A percentile compares a stretch with the other conserved stretches of the same genome.
phyloP scores from a whole-genome alignment of 164 flowering plant genomes.

The Sextonia rubra region DNA sequence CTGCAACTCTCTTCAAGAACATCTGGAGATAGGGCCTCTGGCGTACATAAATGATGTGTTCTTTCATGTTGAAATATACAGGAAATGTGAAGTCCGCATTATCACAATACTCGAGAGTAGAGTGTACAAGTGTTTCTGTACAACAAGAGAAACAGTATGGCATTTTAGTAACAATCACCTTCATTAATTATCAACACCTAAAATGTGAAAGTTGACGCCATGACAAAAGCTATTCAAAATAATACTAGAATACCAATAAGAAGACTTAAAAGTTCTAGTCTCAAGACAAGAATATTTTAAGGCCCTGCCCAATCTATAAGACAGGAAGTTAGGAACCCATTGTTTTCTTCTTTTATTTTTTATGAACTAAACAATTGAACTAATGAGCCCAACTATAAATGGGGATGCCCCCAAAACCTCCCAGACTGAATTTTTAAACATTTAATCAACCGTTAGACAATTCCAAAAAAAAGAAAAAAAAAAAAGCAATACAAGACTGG shows the following conservation, averaged over 20 bases:
- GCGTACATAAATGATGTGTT: conserved; percentile 80
- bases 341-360: too few species aligned
- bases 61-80: conserved; percentile 80
- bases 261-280: not conserved
- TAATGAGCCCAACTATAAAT: too few species aligned
- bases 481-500: too few species aligned
- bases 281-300: not conserved
- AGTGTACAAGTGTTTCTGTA: conserved; percentile 97
- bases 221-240: not conserved
- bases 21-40: conserved; percentile 71
- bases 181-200: not conserved
- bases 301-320: too few species aligned
- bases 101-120: conserved; percentile 66
- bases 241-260: not conserved
- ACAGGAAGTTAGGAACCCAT: too few species aligned
- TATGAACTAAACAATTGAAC: too few species aligned
- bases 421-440: too few species aligned
- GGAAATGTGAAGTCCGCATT: conserved; percentile 89
- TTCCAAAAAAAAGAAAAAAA: too few species aligned
- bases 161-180: not conserved
- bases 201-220: not conserved
- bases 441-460: too few species aligned
- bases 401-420: too few species aligned
- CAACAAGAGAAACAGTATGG: not conserved
- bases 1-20: conserved; percentile 80